Evolutionary conservation across 768 basidiomycete species (phyloP).

Genomic region (Fomitopsis serialis): DNA sequence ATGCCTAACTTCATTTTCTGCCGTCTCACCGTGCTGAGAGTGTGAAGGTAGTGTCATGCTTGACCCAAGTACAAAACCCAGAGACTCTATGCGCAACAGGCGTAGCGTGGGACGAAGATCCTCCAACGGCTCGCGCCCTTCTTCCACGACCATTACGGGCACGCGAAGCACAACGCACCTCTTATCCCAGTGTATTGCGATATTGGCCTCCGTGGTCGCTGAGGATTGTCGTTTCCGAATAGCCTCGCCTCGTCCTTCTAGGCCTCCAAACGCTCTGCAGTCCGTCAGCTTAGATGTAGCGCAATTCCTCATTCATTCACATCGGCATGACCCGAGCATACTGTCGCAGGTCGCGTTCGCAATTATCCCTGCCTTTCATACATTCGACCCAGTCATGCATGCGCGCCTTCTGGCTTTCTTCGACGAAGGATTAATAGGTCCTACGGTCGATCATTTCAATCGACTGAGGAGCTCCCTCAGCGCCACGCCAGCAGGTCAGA

Average conservation of each 20-base stretch:
- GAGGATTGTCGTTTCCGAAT: conserved; percentile 72
- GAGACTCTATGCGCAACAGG: neutral
- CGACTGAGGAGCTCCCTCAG: conserved; percentile 18
- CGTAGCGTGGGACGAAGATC: conserved; percentile 1
- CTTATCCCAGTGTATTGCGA: conserved; percentile 51
- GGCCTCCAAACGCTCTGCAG: conserved; percentile 77
- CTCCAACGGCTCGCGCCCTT: conserved; percentile 35
- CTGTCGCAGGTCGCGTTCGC: conserved; percentile 60
- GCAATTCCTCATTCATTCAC: conserved; percentile 52
- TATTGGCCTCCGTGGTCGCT: conserved; percentile 57
- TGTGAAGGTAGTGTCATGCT: neutral
- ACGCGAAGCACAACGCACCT: conserved; percentile 39
- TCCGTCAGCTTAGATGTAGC: conserved; percentile 67
- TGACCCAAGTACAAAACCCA: conserved; percentile 1
- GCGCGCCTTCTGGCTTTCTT: conserved; percentile 63
- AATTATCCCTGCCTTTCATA: conserved; percentile 68
- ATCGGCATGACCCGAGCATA: conserved; percentile 45
- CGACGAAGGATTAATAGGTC: conserved; percentile 53
- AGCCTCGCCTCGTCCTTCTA: conserved; percentile 49
- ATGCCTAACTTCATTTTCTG: conserved; percentile 2
- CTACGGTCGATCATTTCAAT: conserved; percentile 43
- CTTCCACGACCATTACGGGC: conserved; percentile 29
- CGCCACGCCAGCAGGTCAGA: neutral
- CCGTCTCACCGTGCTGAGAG: neutral
- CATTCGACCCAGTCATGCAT: conserved; percentile 61